Evolutionary conservation across 1,139 yeast genomes (phyloP), one percentile per base, ranked within the genome.

Genomic region (Nadsonia commutata): DNA sequence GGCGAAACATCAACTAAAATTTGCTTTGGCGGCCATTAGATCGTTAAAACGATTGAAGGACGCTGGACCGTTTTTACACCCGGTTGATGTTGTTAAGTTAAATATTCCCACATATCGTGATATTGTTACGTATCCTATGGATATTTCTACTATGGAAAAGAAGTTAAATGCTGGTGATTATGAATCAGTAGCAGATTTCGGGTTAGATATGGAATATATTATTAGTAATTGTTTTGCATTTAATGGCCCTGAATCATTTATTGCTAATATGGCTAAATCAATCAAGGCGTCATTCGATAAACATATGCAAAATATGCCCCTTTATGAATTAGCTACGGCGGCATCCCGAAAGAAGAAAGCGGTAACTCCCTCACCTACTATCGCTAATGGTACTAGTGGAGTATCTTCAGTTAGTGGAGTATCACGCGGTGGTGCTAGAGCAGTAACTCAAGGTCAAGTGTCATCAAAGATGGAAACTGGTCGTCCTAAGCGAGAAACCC

Each of bases 401-500:
- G 13, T 27, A 11, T 4, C 13, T 13, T 13, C 9, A 6, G n/a
- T 11, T 27, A 27, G 33, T 27, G 33, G 33, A 13, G n/a, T n/a
- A n/a, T n/a, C n/a, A n/a, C n/a, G n/a, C n/a, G n/a, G n/a, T n/a
- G n/a, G n/a, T n/a, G n/a, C n/a, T 18, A 41, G 48, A 38, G 43
- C 46, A 16, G 46, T 33, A 38, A 39, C 44, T 36, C 20, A 47
- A 23, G 76, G 76, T 9, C 66, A 71, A 20, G 78, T 74, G 37
- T 68, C 60, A 47, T 72, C 72, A 49, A 71, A 94, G 56, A 71
- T 94, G 46, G 85, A 76, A 43, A 67, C 75, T 4, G 79, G 78
- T 38, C 73, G 98, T 52, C 97, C 98, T 39, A 88, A 88, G 64
- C 76, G 99, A 53, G 94, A 86, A 54, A 85, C 90, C 42, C 96